Evolutionary conservation across 1,284 basidiomycete genomes (phyloP).

Genomic region (Ustilago loliicola): DNA sequence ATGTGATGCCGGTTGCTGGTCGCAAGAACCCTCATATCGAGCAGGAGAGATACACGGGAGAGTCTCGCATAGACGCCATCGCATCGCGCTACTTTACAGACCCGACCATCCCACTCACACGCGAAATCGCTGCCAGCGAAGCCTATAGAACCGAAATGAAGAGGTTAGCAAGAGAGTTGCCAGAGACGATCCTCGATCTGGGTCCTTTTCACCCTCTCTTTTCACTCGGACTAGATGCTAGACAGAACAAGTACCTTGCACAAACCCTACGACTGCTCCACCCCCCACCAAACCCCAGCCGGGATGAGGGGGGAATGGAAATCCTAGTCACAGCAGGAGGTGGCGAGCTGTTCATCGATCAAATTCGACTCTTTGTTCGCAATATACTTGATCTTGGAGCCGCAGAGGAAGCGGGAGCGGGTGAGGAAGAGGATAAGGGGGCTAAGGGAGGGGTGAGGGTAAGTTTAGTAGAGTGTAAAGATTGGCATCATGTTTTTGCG

Average conservation of each 20-base stretch:
- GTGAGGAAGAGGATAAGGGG: not conserved
- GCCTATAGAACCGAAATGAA: not conserved
- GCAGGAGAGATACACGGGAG: not conserved
- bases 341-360: slow-evolving; percentile 33
- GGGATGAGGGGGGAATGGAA: slow-evolving; percentile 5
- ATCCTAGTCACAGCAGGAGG: slow-evolving; percentile 30
- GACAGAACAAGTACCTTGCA: slow-evolving; percentile 23
- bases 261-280: slow-evolving; percentile 23
- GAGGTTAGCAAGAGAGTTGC: slow-evolving; percentile 22
- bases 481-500: slow-evolving; percentile 44
- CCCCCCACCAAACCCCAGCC: not conserved
- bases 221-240: slow-evolving; percentile 19
- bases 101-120: not conserved
- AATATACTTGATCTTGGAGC: slow-evolving; percentile 25
- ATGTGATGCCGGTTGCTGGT: slow-evolving; percentile 17
- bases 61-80: not conserved
- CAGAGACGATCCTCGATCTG: slow-evolving; percentile 20
- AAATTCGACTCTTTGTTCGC: slow-evolving; percentile 19
- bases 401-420: too few species aligned
- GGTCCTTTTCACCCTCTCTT: slow-evolving; percentile 44
- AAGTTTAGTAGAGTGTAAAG: slow-evolving; percentile 31
- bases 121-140: not conserved
- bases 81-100: slow-evolving; percentile 23
- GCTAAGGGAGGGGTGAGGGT: slow-evolving; percentile 17
- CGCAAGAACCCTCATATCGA: not conserved